phyloP scores from a whole-genome alignment of 257 asterid species.

The Primulina huaijiensis region DNA sequence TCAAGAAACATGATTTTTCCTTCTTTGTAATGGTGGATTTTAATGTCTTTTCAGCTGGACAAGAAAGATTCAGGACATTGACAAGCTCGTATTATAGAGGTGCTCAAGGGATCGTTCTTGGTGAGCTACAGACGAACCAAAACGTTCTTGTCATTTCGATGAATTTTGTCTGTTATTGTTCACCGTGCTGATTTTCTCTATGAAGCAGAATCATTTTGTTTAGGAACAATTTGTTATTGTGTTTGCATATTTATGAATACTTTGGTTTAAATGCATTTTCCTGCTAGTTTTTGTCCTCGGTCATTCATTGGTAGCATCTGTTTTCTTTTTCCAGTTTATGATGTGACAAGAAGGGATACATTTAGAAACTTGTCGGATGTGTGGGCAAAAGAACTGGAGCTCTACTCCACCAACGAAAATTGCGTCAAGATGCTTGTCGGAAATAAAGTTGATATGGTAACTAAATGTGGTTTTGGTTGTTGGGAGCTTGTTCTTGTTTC shows the following conservation, averaged over 20 bases:
- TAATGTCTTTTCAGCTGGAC: slow-evolving; percentile 68
- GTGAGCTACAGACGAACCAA: slow-evolving; percentile 39
- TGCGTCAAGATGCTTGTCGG: slow-evolving; percentile 93
- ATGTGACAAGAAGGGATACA: slow-evolving; percentile 86
- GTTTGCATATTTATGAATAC: neutral
- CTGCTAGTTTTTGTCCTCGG: neutral
- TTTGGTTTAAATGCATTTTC: neutral
- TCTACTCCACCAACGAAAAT: slow-evolving; percentile 70
- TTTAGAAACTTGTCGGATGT: slow-evolving; percentile 76
- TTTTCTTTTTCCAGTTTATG: slow-evolving; percentile 55
- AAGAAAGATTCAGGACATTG: slow-evolving; percentile 80
- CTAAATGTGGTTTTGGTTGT: slow-evolving; percentile 13
- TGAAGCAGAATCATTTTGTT: neutral
- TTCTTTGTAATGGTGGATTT: slow-evolving; percentile 11
- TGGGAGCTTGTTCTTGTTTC: slow-evolving; percentile 12
- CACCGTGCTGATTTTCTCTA: neutral
- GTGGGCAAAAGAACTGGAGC: slow-evolving; percentile 88
- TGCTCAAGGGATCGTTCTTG: slow-evolving; percentile 66
- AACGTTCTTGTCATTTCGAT: neutral
- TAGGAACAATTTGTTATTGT: neutral
- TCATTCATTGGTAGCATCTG: slow-evolving; percentile 14
- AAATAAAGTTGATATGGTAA: slow-evolving; percentile 84
- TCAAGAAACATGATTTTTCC: neutral
- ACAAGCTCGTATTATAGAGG: slow-evolving; percentile 59
- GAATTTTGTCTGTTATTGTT: neutral